A percentile compares a stretch with the other conserved stretches of the same genome.
These are phyloP conservation scores for Orobanche coerulescens DNA, from an alignment of 257 asterid genomes.

Conservation along the genomic window DNA sequence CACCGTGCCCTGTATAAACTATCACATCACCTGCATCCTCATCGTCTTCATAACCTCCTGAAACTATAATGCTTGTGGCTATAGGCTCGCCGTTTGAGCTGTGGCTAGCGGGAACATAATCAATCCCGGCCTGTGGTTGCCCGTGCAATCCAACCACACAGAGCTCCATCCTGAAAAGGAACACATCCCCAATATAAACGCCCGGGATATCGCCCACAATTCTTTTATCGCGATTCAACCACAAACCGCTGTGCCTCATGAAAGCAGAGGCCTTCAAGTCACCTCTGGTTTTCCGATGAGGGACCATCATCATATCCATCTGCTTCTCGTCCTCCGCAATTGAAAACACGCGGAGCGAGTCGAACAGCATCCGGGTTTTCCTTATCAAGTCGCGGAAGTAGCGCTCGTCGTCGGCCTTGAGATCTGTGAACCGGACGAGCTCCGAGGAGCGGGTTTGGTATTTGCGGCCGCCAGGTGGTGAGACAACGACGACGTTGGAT, in stretches of 20 bases:
- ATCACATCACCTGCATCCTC: conserved; percentile 68
- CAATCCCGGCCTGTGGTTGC: conserved; percentile 84
- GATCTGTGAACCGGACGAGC: conserved; percentile 45
- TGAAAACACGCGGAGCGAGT: conserved; percentile 51
- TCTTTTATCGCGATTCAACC: conserved; percentile 71
- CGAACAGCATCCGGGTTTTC: conserved; percentile 54
- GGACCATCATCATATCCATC: conserved; percentile 7
- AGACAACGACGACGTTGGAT: conserved; percentile 13
- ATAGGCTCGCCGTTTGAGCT: conserved; percentile 86
- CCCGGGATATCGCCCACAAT: conserved; percentile 77
- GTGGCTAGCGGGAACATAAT: conserved; percentile 54
- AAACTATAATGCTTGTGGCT: conserved; percentile 75
- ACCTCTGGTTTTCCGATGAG: conserved; percentile 38
- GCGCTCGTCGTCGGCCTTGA: conserved; percentile 38
- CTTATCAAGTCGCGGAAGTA: conserved; percentile 47
- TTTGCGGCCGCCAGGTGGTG: conserved; percentile 21
- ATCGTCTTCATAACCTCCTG: conserved; percentile 91
- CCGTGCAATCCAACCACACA: conserved; percentile 83
- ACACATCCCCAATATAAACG: conserved; percentile 56
- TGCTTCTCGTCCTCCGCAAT: conserved; percentile 36
- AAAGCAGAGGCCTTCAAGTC: conserved; percentile 54
- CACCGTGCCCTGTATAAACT: conserved; percentile 82
- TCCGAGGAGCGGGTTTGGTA: conserved; percentile 40
- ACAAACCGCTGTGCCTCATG: conserved; percentile 52
- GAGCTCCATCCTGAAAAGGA: conserved; percentile 64